These are phyloP conservation scores for Thymus mandschuricus DNA, from an alignment of 257 asterid species.

Conservation along the genomic window DNA sequence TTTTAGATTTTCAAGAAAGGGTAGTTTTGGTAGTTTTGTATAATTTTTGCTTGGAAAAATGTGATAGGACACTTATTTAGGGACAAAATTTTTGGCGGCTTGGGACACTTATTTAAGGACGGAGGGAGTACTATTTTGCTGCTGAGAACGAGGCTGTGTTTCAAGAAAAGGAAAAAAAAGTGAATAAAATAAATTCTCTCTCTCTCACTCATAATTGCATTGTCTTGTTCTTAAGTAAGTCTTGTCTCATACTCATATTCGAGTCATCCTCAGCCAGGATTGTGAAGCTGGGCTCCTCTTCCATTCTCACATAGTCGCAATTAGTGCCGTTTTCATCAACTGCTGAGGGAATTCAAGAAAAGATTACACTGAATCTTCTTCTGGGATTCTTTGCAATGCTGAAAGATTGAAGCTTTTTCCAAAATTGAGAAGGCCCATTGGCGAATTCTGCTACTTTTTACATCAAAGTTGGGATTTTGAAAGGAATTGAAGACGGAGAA, in stretches of 20 bases:
- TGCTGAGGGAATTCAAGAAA: constrained; percentile 34
- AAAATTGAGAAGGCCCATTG: constrained; percentile 44
- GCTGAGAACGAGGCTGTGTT: constrained; percentile 62
- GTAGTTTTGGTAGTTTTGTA: too few species aligned
- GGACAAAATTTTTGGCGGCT: too few species aligned
- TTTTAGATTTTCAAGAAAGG: too few species aligned
- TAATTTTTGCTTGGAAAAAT: too few species aligned
- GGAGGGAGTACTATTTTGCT: constrained; percentile 56
- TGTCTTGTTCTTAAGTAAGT: constrained; percentile 57
- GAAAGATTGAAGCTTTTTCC: constrained; percentile 23
- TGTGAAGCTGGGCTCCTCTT: constrained; percentile 21
- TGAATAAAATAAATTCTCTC: constrained; percentile 21
- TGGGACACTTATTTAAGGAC: too few species aligned
- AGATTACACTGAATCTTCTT: constrained; percentile 38
- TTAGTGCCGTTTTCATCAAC: constrained; percentile 2
- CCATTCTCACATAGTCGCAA: constrained; percentile 18
- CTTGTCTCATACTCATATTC: constrained; percentile 64
- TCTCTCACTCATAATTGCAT: constrained; percentile 54
- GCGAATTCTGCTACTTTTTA: constrained; percentile 27
- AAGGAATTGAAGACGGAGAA: constrained; percentile 31
- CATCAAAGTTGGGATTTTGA: constrained; percentile 28
- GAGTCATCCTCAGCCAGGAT: constrained; percentile 40
- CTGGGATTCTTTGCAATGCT: constrained; percentile 29
- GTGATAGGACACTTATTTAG: too few species aligned
- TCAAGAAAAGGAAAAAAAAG: constrained; percentile 25